These are phyloP conservation scores for Solanum etuberosum DNA, from an alignment of 257 asterid species.

Conservation along the genomic window DNA sequence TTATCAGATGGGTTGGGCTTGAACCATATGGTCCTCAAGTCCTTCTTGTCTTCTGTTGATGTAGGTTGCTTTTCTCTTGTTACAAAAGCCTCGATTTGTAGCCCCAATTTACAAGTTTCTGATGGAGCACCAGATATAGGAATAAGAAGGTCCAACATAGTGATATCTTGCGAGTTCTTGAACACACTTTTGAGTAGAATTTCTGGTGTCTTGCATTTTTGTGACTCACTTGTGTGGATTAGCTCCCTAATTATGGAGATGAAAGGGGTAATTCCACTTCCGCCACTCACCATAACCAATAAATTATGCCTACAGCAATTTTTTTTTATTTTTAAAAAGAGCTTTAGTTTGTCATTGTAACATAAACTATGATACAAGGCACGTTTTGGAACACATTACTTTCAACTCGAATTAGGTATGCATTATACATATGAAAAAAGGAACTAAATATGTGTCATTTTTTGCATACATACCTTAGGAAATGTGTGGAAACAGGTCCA, in stretches of 20 bases:
- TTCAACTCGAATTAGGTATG: not conserved
- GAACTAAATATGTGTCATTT: not conserved
- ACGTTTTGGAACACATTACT: too few species aligned
- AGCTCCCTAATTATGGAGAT: slow-evolving; percentile 71
- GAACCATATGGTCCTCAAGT: slow-evolving; percentile 34
- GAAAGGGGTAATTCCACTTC: slow-evolving; percentile 88
- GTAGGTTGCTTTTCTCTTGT: slow-evolving; percentile 45
- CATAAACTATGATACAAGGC: too few species aligned
- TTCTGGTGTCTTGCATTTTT: slow-evolving; percentile 35
- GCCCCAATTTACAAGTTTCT: slow-evolving; percentile 16
- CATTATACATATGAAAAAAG: too few species aligned
- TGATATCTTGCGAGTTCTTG: slow-evolving; percentile 50
- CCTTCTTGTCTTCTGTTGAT: slow-evolving; percentile 6
- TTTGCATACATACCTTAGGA: slow-evolving; percentile 57
- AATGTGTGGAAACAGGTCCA: slow-evolving; percentile 65
- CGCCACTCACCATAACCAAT: slow-evolving; percentile 80
- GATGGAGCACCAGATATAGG: slow-evolving; percentile 40
- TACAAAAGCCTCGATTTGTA: slow-evolving; percentile 59
- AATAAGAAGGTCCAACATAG: slow-evolving; percentile 61
- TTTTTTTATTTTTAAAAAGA: too few species aligned
- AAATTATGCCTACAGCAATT: slow-evolving; percentile 43
- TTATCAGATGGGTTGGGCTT: slow-evolving; percentile 42
- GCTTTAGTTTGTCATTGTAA: not conserved
- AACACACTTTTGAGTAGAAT: slow-evolving; percentile 52
- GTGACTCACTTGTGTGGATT: slow-evolving; percentile 24